Percentiles rank a stretch among this genome's conserved stretches.
phyloP scores from a whole-genome alignment of 441 rosid species.

The Pelargonium cotyledonis region DNA sequence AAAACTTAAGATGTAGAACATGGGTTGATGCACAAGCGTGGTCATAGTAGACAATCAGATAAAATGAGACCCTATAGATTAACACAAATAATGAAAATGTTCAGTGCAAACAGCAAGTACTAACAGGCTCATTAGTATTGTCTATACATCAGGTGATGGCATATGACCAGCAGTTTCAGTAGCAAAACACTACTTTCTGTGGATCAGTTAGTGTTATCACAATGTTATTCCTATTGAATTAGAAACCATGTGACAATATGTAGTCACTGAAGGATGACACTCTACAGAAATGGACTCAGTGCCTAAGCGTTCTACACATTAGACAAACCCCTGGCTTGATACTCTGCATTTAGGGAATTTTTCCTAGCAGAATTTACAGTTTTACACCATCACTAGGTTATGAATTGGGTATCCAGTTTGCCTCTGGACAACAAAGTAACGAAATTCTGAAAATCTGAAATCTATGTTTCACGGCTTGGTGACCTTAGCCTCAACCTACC shows the following conservation, averaged over 20 bases:
- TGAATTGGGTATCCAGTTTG: constrained; percentile 10
- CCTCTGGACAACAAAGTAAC: constrained; percentile 10
- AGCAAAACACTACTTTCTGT: not conserved
- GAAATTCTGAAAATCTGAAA: constrained; percentile 24
- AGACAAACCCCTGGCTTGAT: not conserved
- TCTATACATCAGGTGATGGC: constrained; percentile 10
- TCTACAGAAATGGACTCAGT: constrained; percentile 7
- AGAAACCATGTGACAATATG: not conserved
- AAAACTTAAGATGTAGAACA: not conserved
- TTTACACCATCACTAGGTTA: constrained; percentile 7
- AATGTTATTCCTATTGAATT: constrained; percentile 1
- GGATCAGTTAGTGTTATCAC: constrained; percentile 8
- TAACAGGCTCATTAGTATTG: constrained; percentile 12
- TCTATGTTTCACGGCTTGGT: constrained; percentile 27
- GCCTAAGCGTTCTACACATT: constrained; percentile 9
- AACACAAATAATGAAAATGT: constrained; percentile 9
- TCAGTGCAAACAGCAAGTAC: constrained; percentile 11
- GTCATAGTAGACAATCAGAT: not conserved
- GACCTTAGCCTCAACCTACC: constrained; percentile 54
- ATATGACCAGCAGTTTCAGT: constrained; percentile 15
- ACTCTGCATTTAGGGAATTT: constrained; percentile 16
- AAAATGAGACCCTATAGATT: not conserved
- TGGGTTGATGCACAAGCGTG: not conserved
- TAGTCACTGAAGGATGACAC: not conserved
- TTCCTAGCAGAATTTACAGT: constrained; percentile 10